Conservation (phyloP, 1,284 basidiomycete species). For the Sparassis latifolia region DNA sequence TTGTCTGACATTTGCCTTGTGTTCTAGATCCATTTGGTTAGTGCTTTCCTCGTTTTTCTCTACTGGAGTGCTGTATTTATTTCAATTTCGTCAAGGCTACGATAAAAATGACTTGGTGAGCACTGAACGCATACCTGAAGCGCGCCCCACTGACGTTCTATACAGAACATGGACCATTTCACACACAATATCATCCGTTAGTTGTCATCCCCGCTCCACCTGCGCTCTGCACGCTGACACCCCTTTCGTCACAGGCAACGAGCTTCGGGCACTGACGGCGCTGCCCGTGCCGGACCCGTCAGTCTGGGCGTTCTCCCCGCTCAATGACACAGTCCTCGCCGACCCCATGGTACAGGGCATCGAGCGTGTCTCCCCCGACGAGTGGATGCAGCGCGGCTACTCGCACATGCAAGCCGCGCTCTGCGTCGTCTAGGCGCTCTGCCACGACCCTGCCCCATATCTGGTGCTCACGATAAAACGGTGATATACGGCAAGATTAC, state of each 20-base stretch:
- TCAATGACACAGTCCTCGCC: slow-evolving; percentile 51
- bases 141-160: slow-evolving; percentile 1
- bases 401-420: slow-evolving; percentile 35
- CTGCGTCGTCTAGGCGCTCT: background rate
- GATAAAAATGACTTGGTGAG: slow-evolving; percentile 63
- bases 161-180: slow-evolving; percentile 58
- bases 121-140: slow-evolving; percentile 1
- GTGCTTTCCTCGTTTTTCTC: slow-evolving; percentile 4
- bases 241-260: slow-evolving; percentile 33
- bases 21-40: slow-evolving; percentile 47
- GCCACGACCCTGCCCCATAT: no score
- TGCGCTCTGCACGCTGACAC: background rate
- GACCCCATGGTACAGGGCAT: slow-evolving; percentile 17
- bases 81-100: slow-evolving; percentile 32
- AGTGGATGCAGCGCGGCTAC: slow-evolving; percentile 48
- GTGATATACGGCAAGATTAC: no score
- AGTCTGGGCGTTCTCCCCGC: slow-evolving; percentile 51
- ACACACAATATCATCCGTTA: slow-evolving; percentile 57
- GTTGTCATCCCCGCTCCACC: slow-evolving; percentile 12
- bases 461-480: no score
- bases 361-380: slow-evolving; percentile 41
- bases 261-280: slow-evolving; percentile 50
- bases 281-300: slow-evolving; percentile 49
- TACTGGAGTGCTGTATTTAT: background rate
- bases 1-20: slow-evolving; percentile 4